A percentile compares a stretch with the other conserved stretches of the same genome.
phyloP scores from a whole-genome alignment of 352 stramenopile species.

The Globisporangium megalacanthum region DNA sequence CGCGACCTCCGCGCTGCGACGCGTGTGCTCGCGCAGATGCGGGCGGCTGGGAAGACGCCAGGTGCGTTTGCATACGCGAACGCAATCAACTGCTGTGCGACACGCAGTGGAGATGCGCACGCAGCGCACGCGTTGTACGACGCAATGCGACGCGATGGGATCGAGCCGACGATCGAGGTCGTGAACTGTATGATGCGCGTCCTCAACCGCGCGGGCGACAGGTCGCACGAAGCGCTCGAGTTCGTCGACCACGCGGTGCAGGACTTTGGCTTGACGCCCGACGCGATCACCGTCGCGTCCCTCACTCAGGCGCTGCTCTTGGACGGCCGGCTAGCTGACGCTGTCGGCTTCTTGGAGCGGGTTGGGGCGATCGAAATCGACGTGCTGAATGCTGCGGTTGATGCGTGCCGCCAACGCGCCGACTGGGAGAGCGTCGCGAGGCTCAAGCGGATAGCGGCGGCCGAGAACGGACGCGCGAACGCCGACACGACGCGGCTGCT shows the following conservation, averaged over 20 bases:
- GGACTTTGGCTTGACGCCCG: slow-evolving; percentile 30
- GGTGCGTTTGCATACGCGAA: slow-evolving; percentile 49
- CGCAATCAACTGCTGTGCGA: slow-evolving; percentile 62
- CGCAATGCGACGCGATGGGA: slow-evolving; percentile 29
- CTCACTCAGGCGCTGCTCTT: slow-evolving; percentile 42
- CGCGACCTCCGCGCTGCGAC: slow-evolving; percentile 31
- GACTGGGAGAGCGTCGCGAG: slow-evolving; percentile 35
- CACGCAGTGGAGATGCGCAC: slow-evolving; percentile 23
- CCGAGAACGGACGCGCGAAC: slow-evolving; percentile 1
- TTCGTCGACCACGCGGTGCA: slow-evolving; percentile 19
- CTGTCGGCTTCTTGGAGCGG: slow-evolving; percentile 24
- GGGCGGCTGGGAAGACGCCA: slow-evolving; percentile 16
- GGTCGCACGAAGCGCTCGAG: slow-evolving; percentile 30
- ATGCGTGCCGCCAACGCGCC: slow-evolving; percentile 34
- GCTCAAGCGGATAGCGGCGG: background rate
- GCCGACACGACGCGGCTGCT: background rate
- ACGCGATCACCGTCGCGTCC: slow-evolving; percentile 38
- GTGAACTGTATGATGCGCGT: slow-evolving; percentile 65
- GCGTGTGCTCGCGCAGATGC: slow-evolving; percentile 43
- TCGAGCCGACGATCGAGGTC: slow-evolving; percentile 36
- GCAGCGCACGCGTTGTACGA: slow-evolving; percentile 36
- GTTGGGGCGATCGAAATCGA: slow-evolving; percentile 4
- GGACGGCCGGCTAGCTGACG: slow-evolving; percentile 18
- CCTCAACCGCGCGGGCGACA: slow-evolving; percentile 27
- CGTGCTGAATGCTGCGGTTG: slow-evolving; percentile 35